phyloP scores from a whole-genome alignment of 306 rosid genomes.

The Prunus armeniaca region DNA sequence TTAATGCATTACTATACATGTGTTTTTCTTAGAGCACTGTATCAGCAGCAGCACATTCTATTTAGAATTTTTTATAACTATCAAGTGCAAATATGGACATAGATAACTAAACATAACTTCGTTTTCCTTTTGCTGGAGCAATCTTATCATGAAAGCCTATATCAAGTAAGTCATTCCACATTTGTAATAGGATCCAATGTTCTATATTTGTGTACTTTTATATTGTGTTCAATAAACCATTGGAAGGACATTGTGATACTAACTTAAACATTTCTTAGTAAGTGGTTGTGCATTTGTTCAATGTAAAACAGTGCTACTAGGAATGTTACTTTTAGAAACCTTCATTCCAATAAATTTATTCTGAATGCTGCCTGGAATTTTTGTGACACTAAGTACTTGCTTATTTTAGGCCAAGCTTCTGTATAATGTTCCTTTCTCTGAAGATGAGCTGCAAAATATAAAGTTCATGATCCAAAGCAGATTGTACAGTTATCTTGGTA shows the following conservation, averaged over 20 bases:
- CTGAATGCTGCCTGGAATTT: neutral
- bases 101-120: neutral
- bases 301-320: neutral
- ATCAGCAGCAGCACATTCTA: neutral
- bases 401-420: slow-evolving; percentile 58
- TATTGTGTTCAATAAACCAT: neutral
- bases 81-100: neutral
- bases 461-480: slow-evolving; percentile 62
- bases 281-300: neutral
- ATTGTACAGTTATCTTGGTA: slow-evolving; percentile 49
- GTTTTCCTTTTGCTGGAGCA: neutral
- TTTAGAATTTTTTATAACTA: neutral
- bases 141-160: neutral
- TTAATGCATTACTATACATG: neutral
- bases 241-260: neutral
- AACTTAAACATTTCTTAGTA: neutral
- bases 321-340: neutral
- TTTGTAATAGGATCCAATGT: neutral
- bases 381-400: slow-evolving; percentile 10
- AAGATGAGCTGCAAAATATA: slow-evolving; percentile 50
- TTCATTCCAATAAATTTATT: neutral
- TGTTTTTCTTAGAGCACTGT: neutral
- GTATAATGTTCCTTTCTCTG: slow-evolving; percentile 58
- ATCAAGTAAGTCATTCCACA: neutral
- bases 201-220: neutral